Conservation (phyloP, 2,329 filamentous ascomycete genomes). For the Trichoderma sp. region DNA sequence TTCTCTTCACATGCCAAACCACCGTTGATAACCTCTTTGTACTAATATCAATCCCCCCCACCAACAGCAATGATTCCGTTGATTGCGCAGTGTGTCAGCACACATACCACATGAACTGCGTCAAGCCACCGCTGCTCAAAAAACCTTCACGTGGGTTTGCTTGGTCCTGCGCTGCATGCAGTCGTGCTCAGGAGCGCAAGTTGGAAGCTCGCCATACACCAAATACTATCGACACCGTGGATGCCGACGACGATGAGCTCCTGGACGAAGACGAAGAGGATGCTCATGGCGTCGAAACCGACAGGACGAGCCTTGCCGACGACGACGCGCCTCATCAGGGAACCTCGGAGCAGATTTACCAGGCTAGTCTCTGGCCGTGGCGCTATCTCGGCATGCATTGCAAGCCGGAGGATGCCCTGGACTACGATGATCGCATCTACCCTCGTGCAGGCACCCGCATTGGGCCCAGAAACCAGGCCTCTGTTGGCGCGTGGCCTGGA, state of each 20-base stretch:
- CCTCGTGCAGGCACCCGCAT: conserved; percentile 91
- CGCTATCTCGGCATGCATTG: conserved; percentile 95
- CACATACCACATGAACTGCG: conserved; percentile 99
- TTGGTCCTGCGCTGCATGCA: conserved; percentile 96
- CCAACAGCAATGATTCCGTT: conserved; percentile 80
- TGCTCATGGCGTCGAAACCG: conserved; percentile 59
- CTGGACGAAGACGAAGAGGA: conserved; percentile 74
- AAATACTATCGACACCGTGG: conserved; percentile 67
- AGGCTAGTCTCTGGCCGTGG: conserved; percentile 95
- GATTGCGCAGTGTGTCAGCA: conserved; percentile 94
- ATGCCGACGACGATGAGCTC: conserved; percentile 67
- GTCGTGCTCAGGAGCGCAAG: conserved; percentile 90
- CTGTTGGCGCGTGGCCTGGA: conserved; percentile 82
- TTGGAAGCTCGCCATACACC: conserved; percentile 89
- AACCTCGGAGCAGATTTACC: conserved; percentile 86
- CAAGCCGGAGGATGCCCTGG: conserved; percentile 89
- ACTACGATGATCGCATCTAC: conserved; percentile 97
- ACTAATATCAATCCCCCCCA: conserved; percentile 5
- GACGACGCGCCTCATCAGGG: conserved; percentile 59
- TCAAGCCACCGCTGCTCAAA: conserved; percentile 86
- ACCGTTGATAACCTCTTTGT: background rate
- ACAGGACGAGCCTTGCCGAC: conserved; percentile 66
- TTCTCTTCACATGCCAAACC: background rate
- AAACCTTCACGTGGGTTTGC: conserved; percentile 97
- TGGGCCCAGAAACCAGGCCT: conserved; percentile 88